These are phyloP conservation scores for Proliferodiscus dingleyae DNA, from an alignment of 2,329 filamentous ascomycete genomes.

Conservation along the genomic window DNA sequence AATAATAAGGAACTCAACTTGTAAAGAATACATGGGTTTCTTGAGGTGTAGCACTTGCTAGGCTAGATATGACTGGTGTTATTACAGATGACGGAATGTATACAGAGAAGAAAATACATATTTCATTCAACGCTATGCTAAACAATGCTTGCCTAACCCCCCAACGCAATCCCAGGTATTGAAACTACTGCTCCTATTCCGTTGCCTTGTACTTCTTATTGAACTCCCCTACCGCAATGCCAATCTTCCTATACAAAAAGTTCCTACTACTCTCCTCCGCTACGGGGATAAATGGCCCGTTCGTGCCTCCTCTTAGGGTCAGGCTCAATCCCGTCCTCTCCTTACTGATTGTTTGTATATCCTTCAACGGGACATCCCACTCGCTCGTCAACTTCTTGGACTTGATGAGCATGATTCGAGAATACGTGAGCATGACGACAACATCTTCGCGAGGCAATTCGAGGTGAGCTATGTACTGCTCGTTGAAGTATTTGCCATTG, in stretches of 20 bases:
- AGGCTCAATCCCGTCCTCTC: slow-evolving; percentile 92
- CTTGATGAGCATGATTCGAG: slow-evolving; percentile 83
- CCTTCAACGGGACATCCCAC: slow-evolving; percentile 94
- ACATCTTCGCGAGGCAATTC: slow-evolving; percentile 86
- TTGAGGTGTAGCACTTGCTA: no score
- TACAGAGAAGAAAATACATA: no score
- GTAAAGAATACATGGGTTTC: no score
- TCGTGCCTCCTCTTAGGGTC: slow-evolving; percentile 80
- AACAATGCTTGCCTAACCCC: no score
- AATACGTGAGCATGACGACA: slow-evolving; percentile 83
- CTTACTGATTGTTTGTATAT: slow-evolving; percentile 95
- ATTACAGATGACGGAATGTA: no score
- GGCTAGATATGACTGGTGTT: no score
- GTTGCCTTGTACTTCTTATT: slow-evolving; percentile 49
- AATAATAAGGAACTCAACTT: no score
- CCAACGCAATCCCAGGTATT: neutral
- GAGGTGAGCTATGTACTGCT: slow-evolving; percentile 93
- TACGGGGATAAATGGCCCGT: slow-evolving; percentile 91
- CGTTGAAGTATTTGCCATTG: slow-evolving; percentile 96
- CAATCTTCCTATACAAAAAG: slow-evolving; percentile 62
- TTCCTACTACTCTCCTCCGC: slow-evolving; percentile 72
- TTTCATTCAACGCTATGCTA: no score
- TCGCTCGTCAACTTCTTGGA: slow-evolving; percentile 81
- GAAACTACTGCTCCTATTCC: slow-evolving; percentile 18
- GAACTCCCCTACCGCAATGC: slow-evolving; percentile 62